A percentile compares a stretch with the other conserved stretches of the same genome.
Evolutionary conservation across 495 filamentous ascomycete genomes (phyloP).

Genomic region (Bryoglossum gracile): DNA sequence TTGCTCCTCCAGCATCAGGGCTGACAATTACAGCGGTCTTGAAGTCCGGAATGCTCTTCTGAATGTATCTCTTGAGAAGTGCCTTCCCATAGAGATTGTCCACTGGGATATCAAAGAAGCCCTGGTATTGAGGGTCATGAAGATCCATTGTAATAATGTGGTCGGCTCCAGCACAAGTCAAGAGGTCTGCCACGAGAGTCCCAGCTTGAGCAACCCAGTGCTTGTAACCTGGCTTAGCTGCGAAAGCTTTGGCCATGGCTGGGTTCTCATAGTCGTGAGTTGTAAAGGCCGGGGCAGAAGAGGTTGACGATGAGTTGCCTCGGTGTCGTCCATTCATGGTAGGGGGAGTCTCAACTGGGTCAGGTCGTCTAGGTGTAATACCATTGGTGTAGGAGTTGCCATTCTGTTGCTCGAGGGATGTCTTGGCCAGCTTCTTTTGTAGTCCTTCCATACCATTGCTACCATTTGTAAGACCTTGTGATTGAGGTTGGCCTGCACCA

Average conservation of each 20-base stretch:
- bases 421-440: slow-evolving; percentile 56
- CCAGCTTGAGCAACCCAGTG: slow-evolving; percentile 98
- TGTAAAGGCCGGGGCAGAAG: slow-evolving; percentile 32
- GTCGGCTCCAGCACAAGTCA: slow-evolving; percentile 94
- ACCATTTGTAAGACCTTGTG: slow-evolving; percentile 43
- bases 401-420: slow-evolving; percentile 46
- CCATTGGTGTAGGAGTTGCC: slow-evolving; percentile 25
- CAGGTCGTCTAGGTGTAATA: slow-evolving; percentile 39
- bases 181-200: slow-evolving; percentile 85
- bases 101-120: slow-evolving; percentile 97
- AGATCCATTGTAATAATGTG: slow-evolving; percentile 97
- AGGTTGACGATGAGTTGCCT: slow-evolving; percentile 20
- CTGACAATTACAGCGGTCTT: slow-evolving; percentile 88
- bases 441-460: slow-evolving; percentile 59
- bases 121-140: slow-evolving; percentile 97
- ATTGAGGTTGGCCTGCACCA: slow-evolving; percentile 56
- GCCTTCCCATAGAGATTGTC: slow-evolving; percentile 92
- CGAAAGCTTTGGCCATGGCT: slow-evolving; percentile 50
- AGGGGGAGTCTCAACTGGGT: slow-evolving; percentile 54
- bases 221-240: slow-evolving; percentile 86
- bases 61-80: slow-evolving; percentile 83
- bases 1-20: slow-evolving; percentile 93
- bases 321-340: slow-evolving; percentile 31
- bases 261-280: slow-evolving; percentile 53
- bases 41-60: slow-evolving; percentile 77